A percentile compares a stretch with the other conserved stretches of the same genome.
Conservation (phyloP, 2,329 filamentous ascomycete species). For the Ceratocystiopsis sp. region DNA sequence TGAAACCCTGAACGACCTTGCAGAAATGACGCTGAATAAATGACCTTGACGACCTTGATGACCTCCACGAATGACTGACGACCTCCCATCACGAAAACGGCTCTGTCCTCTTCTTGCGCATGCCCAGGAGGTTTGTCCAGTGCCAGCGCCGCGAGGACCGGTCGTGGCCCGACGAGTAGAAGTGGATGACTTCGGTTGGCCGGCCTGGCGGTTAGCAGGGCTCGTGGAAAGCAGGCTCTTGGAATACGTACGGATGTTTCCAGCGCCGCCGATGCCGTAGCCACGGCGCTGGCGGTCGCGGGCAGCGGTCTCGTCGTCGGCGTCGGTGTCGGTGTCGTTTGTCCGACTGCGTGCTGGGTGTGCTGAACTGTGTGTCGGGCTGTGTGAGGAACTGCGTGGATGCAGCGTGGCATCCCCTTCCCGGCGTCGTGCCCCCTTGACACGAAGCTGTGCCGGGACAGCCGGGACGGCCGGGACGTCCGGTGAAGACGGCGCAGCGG, state of each 20-base stretch:
- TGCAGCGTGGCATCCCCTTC: too few species aligned
- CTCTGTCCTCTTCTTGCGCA: too few species aligned
- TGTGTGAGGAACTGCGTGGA: too few species aligned
- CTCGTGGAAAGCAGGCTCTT: constrained; percentile 1
- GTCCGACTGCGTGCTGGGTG: background rate
- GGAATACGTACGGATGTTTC: constrained; percentile 21
- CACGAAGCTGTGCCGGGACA: background rate
- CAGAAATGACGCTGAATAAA: too few species aligned
- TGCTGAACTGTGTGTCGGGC: background rate
- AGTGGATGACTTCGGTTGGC: constrained; percentile 15
- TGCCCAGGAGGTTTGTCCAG: background rate
- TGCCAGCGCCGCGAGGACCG: background rate
- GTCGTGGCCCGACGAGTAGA: constrained; percentile 1
- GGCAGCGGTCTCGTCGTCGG: constrained; percentile 11
- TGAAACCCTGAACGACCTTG: too few species aligned
- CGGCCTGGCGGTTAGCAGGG: constrained; percentile 7
- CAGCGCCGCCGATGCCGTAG: constrained; percentile 23
- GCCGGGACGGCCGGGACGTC: background rate
- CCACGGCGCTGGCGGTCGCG: constrained; percentile 18
- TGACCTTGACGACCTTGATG: too few species aligned
- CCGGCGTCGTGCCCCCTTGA: too few species aligned
- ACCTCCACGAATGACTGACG: too few species aligned
- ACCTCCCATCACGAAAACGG: too few species aligned
- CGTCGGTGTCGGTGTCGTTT: background rate
- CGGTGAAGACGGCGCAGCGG: background rate